phyloP scores from a whole-genome alignment of 2,329 filamentous ascomycete genomes.

The Sphaerulina populicola region DNA sequence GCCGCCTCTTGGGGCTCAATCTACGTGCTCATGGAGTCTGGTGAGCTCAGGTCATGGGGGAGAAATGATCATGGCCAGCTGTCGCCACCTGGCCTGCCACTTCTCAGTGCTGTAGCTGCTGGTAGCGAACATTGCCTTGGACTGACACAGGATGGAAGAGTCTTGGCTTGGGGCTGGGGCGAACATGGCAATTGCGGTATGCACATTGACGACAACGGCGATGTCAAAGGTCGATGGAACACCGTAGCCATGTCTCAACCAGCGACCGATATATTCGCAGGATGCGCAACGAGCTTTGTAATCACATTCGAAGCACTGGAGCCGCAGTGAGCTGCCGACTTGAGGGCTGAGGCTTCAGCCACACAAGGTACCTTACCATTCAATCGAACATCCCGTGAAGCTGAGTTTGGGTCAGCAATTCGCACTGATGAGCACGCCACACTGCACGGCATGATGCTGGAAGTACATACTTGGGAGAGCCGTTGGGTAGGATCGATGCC shows the following conservation, averaged over 20 bases:
- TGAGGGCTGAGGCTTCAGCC: neutral
- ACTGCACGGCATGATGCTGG: neutral
- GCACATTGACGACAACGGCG: slow-evolving; percentile 50
- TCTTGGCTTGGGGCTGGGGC: slow-evolving; percentile 90
- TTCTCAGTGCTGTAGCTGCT: slow-evolving; percentile 57
- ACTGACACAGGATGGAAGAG: slow-evolving; percentile 53
- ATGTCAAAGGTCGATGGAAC: slow-evolving; percentile 63
- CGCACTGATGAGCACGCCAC: neutral
- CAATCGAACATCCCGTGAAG: slow-evolving; percentile 36
- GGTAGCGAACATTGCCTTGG: slow-evolving; percentile 88
- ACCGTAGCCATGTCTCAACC: slow-evolving; percentile 49
- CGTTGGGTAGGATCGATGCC: slow-evolving; percentile 64
- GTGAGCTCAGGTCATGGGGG: slow-evolving; percentile 64
- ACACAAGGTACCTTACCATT: slow-evolving; percentile 12
- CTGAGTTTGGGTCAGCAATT: slow-evolving; percentile 24
- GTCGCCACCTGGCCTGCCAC: slow-evolving; percentile 53
- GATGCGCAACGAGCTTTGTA: slow-evolving; percentile 84
- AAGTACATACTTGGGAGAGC: slow-evolving; percentile 55
- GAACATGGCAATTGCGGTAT: slow-evolving; percentile 95
- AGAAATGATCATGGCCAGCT: slow-evolving; percentile 79
- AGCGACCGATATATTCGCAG: slow-evolving; percentile 63
- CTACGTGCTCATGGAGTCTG: slow-evolving; percentile 58
- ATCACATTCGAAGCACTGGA: slow-evolving; percentile 34
- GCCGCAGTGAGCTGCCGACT: neutral
- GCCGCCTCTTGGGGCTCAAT: slow-evolving; percentile 76